A percentile compares a stretch with the other conserved stretches of the same genome.
phyloP scores from a whole-genome alignment of 805 yeast species.

The Yamadazyma endophytica region DNA sequence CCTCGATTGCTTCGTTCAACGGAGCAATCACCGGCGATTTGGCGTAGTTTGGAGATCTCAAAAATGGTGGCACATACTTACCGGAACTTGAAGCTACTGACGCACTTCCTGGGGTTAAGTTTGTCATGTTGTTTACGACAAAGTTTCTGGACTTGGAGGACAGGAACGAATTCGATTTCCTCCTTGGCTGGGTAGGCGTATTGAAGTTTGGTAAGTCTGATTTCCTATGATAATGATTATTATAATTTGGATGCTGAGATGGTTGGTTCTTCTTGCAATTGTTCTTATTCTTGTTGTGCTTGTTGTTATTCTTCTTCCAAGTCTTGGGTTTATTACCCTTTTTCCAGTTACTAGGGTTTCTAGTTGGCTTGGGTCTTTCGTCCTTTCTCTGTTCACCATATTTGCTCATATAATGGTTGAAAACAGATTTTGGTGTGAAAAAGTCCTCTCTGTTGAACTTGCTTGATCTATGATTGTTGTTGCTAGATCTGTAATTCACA shows the following conservation, averaged over 20 bases:
- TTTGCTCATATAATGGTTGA: slow-evolving; percentile 67
- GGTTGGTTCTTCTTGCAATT: neutral
- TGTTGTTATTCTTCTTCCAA: slow-evolving; percentile 12
- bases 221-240: slow-evolving; percentile 7
- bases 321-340: slow-evolving; percentile 13
- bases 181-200: slow-evolving; percentile 11
- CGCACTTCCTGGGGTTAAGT: neutral
- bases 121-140: slow-evolving; percentile 1
- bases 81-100: slow-evolving; percentile 15
- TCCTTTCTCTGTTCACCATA: slow-evolving; percentile 42
- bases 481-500: slow-evolving; percentile 1
- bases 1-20: slow-evolving; percentile 33
- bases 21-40: slow-evolving; percentile 32
- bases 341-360: slow-evolving; percentile 14
- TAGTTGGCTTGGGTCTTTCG: slow-evolving; percentile 14
- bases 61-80: slow-evolving; percentile 40
- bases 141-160: slow-evolving; percentile 16
- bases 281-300: slow-evolving; percentile 4
- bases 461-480: slow-evolving; percentile 8
- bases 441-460: slow-evolving; percentile 64
- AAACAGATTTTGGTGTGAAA: slow-evolving; percentile 74
- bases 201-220: slow-evolving; percentile 9
- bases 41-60: slow-evolving; percentile 32
- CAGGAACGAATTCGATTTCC: slow-evolving; percentile 21
- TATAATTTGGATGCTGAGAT: neutral